Base-by-base conservation (phyloP, 345 rosid genomes). In the Citrus australasica region DNA sequence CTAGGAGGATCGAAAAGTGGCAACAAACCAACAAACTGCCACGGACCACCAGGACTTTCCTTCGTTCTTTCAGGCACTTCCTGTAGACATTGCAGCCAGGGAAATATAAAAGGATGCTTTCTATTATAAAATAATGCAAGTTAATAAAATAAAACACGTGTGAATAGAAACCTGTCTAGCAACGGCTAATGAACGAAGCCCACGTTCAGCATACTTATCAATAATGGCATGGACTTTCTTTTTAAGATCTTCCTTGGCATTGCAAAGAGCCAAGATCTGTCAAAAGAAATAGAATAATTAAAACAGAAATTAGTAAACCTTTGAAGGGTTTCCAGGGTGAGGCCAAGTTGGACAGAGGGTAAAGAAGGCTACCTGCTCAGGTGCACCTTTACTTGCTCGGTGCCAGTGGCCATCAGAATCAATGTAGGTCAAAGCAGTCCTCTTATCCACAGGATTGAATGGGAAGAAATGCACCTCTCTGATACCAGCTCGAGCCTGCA, bases 1-100 rank as follows among this genome's bases (percentile, higher is more conserved):
- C 98, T 95, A 67, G 98, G 98, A 76, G 97, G 97, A 80, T 91
- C 97, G 68, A 92, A 92, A 63, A 92, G 89, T 73, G 91, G 86
- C 85, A 92, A 73, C 69, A 92, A 85, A 78, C 97, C 97, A 58
- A 91, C 94, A 32, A 93, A 91, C 71, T 93, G 89, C 96, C 97
- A 93, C 37, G 92, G 93, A 71, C 81, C 74, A 59, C 97, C 97
- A 0, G 91, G 32, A 78, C 94, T 85, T 82, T 93, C 94, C 80
- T 93, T 93, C 9, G 85, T 80, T 85, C 72, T 90, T 83, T 90
- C 96, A 8, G 94, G 96, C 37, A 93, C 94, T 76, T 73, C 81
- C 96, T 92, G 87, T 58, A 61, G 61, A 37, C 33, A 56, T 21
- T 46, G 80, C 9, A 73, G 17, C 53, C 59, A 46, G 78, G 27